These are phyloP conservation scores for Solanum arcanum DNA, from an alignment of 257 asterid species.

Conservation along the genomic window DNA sequence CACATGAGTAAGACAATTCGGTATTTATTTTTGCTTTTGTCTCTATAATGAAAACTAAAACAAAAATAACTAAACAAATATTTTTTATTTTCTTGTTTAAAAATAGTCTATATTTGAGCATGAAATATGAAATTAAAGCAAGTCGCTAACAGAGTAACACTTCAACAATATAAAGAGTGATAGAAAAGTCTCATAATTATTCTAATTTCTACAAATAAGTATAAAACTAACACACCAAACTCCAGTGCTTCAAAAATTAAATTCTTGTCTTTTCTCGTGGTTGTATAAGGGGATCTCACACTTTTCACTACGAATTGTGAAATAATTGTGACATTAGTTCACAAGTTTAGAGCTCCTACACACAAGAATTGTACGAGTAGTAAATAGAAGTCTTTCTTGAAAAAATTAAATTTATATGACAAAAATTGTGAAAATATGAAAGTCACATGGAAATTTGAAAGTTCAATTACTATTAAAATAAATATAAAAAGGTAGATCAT, in stretches of 20 bases:
- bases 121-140: too few relatives aligned
- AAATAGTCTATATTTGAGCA: too few relatives aligned
- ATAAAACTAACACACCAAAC: background rate
- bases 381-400: background rate
- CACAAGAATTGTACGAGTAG: background rate
- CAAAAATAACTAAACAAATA: too few relatives aligned
- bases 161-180: background rate
- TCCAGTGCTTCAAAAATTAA: background rate
- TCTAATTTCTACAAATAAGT: background rate
- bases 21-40: too few relatives aligned
- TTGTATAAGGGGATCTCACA: background rate
- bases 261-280: background rate
- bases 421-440: background rate
- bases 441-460: background rate
- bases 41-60: too few relatives aligned
- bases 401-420: too few relatives aligned
- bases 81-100: too few relatives aligned
- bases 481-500: background rate
- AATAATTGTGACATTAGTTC: too few relatives aligned
- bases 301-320: background rate
- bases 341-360: background rate
- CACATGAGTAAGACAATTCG: too few relatives aligned
- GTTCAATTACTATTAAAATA: background rate
- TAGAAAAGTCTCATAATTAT: background rate
- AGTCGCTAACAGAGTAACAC: background rate